These are phyloP conservation scores for Warburgia ugandensis DNA, from an alignment of 164 flowering plant genomes.

Conservation along the genomic window DNA sequence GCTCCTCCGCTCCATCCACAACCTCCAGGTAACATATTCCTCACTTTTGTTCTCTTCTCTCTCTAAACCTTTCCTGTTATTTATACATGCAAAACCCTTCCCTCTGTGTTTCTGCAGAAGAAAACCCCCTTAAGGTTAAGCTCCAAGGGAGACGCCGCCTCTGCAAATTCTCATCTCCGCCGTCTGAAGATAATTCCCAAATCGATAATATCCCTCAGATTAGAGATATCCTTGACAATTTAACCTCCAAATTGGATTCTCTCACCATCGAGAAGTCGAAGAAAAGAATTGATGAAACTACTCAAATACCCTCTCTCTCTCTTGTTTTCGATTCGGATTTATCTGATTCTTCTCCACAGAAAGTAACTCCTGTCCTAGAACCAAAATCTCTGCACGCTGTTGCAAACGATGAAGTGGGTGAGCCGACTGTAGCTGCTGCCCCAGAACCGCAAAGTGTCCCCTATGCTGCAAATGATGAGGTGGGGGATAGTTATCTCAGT, in stretches of 20 bases:
- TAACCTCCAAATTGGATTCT: too few relatives aligned
- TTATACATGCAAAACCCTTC: not conserved
- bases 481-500: too few relatives aligned
- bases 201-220: too few relatives aligned
- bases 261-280: not conserved
- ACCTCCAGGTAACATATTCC: not conserved
- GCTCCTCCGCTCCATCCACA: not conserved
- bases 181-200: not conserved
- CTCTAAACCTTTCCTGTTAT: not conserved
- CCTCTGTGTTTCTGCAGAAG: constrained; percentile 5
- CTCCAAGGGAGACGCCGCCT: constrained; percentile 47
- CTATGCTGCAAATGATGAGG: constrained; percentile 20
- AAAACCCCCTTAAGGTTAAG: constrained; percentile 29
- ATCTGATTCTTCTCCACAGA: too few relatives aligned
- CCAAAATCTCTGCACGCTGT: constrained; percentile 32
- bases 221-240: too few relatives aligned
- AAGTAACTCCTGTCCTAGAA: constrained; percentile 33
- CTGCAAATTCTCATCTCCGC: constrained; percentile 30
- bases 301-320: constrained; percentile 6
- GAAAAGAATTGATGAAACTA: constrained; percentile 12
- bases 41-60: not conserved
- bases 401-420: constrained; percentile 3
- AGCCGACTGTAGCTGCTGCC: too few relatives aligned
- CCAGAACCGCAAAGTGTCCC: constrained; percentile 5
- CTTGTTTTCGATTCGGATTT: constrained; percentile 1